Base-by-base conservation (phyloP, 768 basidiomycete species). In the Mycena sanguinolenta region DNA sequence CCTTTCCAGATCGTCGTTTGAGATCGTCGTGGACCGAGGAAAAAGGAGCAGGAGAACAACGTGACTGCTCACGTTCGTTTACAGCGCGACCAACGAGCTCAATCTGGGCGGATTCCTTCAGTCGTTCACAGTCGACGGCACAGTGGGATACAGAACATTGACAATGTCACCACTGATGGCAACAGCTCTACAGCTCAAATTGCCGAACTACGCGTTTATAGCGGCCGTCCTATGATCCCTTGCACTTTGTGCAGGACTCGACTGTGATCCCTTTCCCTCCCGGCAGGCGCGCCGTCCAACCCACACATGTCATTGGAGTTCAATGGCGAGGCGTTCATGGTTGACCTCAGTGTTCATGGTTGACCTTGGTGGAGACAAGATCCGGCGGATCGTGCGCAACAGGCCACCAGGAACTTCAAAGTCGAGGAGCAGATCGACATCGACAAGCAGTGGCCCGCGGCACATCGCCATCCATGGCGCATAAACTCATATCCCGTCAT, bases 291-390 rank as follows among this genome's bases (percentile, higher is more conserved):
- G 7, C 77, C 78, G 27, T 88, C 89, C 3, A 87, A 90, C n/a
- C n/a, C n/a, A n/a, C n/a, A n/a, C n/a, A n/a, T n/a, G n/a, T n/a
- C n/a, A n/a, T n/a, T n/a, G n/a, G n/a, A n/a, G n/a, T n/a, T n/a
- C n/a, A n/a, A n/a, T n/a, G n/a, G n/a, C n/a, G n/a, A n/a, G n/a
- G n/a, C n/a, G n/a, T n/a, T n/a, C 76, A 82, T 91, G 17, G 85
- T 90, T 14, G 91, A 91, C 77, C 82, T 91, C n/a, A n/a, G n/a
- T n/a, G n/a, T n/a, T n/a, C n/a, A n/a, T n/a, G n/a, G n/a, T n/a
- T n/a, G n/a, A n/a, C n/a, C n/a, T n/a, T 67, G 90, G 90, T 30
- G 86, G 80, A 3, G 90, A 91, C 78, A 90, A 84, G 73, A 84
- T 91, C 58, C 92, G 91, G 90, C 82, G 91, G 44, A 84, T 92